These are phyloP conservation scores for Pholiota adiposa DNA, from an alignment of 1,284 basidiomycete species.

Conservation along the genomic window DNA sequence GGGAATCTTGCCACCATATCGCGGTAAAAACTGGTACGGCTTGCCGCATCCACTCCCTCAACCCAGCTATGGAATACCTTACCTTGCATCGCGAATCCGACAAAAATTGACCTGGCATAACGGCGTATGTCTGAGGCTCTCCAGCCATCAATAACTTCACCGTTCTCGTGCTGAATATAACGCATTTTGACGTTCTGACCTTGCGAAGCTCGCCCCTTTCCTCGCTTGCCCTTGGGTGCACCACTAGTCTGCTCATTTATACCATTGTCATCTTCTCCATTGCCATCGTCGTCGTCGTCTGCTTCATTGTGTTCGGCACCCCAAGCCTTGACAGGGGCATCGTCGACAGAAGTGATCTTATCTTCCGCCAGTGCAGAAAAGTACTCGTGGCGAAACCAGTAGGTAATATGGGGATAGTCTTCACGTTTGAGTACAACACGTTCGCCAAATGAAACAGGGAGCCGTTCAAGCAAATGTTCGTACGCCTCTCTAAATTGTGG, in stretches of 20 bases:
- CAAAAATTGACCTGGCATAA: slow-evolving; percentile 14
- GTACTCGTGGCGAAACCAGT: slow-evolving; percentile 17
- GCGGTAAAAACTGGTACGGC: slow-evolving; percentile 11
- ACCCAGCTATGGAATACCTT: slow-evolving; percentile 16
- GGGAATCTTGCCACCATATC: slow-evolving; percentile 17
- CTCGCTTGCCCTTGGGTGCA: slow-evolving; percentile 14
- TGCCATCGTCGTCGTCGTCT: slow-evolving; percentile 8
- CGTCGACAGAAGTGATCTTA: slow-evolving; percentile 10
- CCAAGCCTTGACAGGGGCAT: slow-evolving; percentile 13
- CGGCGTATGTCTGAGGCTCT: slow-evolving; percentile 13
- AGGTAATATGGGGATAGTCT: slow-evolving; percentile 14
- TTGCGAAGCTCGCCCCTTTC: slow-evolving; percentile 13
- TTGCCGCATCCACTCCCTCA: slow-evolving; percentile 11
- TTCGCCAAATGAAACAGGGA: slow-evolving; percentile 12
- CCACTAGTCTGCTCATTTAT: slow-evolving; percentile 11
- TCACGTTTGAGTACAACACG: slow-evolving; percentile 9
- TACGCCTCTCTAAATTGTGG: slow-evolving; percentile 11
- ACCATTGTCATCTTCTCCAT: slow-evolving; percentile 8
- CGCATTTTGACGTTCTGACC: slow-evolving; percentile 17
- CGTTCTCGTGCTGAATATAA: slow-evolving; percentile 15
- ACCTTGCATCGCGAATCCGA: slow-evolving; percentile 16
- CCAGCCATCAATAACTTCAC: slow-evolving; percentile 14
- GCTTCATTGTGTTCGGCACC: slow-evolving; percentile 13
- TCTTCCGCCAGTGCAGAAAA: slow-evolving; percentile 12
- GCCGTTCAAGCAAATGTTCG: slow-evolving; percentile 8